A percentile compares a stretch with the other conserved stretches of the same genome.
phyloP scores from a whole-genome alignment of 2,329 filamentous ascomycete genomes.

The Cordyceps fumosorosea region DNA sequence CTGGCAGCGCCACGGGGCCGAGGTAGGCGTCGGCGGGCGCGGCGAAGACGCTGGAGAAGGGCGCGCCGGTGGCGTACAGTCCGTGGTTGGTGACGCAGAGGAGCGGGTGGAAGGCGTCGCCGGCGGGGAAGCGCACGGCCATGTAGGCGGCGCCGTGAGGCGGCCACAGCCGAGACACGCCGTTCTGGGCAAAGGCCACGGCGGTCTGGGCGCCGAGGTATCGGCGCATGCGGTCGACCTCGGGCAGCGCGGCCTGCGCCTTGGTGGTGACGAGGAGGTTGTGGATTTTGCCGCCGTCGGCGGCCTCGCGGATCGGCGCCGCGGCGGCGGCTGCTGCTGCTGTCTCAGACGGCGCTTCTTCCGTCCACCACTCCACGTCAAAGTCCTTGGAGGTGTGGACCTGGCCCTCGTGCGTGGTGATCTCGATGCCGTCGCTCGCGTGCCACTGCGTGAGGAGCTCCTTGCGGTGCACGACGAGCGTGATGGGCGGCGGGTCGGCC shows the following conservation, averaged over 20 bases:
- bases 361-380: slow-evolving; percentile 49
- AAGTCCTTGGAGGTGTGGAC: slow-evolving; percentile 31
- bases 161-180: slow-evolving; percentile 64
- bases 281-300: slow-evolving; percentile 42
- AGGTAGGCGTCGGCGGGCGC: slow-evolving; percentile 42
- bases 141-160: slow-evolving; percentile 41
- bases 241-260: slow-evolving; percentile 58
- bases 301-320: slow-evolving; percentile 32
- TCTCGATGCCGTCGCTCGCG: slow-evolving; percentile 36
- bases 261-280: slow-evolving; percentile 79
- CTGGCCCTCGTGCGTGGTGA: slow-evolving; percentile 31
- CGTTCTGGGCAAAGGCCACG: slow-evolving; percentile 81
- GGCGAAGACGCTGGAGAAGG: slow-evolving; percentile 47
- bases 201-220: slow-evolving; percentile 61
- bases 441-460: slow-evolving; percentile 44
- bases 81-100: slow-evolving; percentile 57
- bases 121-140: slow-evolving; percentile 31
- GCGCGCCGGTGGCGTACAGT: slow-evolving; percentile 38
- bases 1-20: slow-evolving; percentile 37
- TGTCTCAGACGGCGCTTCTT: slow-evolving; percentile 25
- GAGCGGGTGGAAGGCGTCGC: slow-evolving; percentile 59
- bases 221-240: slow-evolving; percentile 49
- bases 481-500: slow-evolving; percentile 60
- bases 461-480: slow-evolving; percentile 66
- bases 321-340: slow-evolving; percentile 11